Base-by-base conservation (phyloP, 805 yeast species). In the Starmerella geochares region DNA sequence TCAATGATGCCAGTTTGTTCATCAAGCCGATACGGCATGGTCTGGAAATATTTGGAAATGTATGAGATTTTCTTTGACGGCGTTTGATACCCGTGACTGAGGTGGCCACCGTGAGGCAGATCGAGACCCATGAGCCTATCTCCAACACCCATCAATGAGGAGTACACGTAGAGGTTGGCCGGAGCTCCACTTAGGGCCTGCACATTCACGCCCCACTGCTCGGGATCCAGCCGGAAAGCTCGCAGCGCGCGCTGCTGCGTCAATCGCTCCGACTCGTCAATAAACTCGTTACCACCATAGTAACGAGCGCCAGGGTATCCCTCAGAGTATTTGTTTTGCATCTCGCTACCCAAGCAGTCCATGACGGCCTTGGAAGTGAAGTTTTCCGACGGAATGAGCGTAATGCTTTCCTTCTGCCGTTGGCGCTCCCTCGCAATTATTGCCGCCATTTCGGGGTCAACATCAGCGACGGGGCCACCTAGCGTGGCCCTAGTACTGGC, bases 291-390 rank as follows among this genome's bases (percentile, higher is more conserved):
- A 67, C 98, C 98, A 68, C 98, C 98, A 67, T 90, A 90, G 74
- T 90, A 90, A 68, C 98, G 80, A 56, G 87, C 95, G 58, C 95
- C 95, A 37, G 98, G 98, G 71, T 90, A 90, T 57, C 97, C 97
- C 71, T 90, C 98, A 10, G 96, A 87, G 72, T 90, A 90, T 73
- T 90, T 90, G 78, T 90, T 90, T 69, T 85, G 88, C 95, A 90
- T 86, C 66, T 86, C 95, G 24, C 96, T 83, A 57, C 97, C 97
- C 62, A 90, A 75, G 45, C 86, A 79, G 66, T 90, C 95, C 79
- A 90, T 84, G 28, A 90, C 98, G 21, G 96, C 82, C 59, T 82
- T 84, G 45, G 96, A 84, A 50, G 98, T 90, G 76, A 88, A 90
- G 71, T 90, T 90, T 67, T 90, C 98, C 39, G 94, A 83, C 19